Percentiles rank a stretch among this genome's conserved stretches.
These are phyloP conservation scores for Bipolaris bicolor DNA, from an alignment of 2,329 filamentous ascomycete species.

Conservation along the genomic window DNA sequence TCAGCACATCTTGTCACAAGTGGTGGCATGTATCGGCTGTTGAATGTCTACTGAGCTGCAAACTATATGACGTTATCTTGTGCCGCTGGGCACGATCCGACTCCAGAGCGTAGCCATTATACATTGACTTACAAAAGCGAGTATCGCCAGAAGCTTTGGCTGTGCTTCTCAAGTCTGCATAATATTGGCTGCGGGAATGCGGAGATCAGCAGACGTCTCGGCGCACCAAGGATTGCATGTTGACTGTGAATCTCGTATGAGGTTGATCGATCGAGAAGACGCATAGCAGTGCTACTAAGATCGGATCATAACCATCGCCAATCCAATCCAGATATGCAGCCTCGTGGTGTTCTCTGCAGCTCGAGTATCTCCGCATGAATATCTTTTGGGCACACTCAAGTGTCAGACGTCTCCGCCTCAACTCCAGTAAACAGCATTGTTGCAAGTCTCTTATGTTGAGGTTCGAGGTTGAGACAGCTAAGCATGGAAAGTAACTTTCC, in stretches of 20 bases:
- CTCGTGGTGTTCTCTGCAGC: background rate
- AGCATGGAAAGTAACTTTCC: background rate
- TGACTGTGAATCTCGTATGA: background rate
- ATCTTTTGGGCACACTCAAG: background rate
- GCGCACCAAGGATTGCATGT: background rate
- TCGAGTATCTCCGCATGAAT: background rate
- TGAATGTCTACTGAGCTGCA: background rate
- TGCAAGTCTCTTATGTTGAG: background rate
- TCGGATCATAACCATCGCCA: background rate
- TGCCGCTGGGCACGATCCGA: background rate
- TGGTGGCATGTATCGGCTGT: background rate
- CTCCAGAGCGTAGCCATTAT: background rate
- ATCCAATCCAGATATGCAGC: background rate
- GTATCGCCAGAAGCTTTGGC: background rate
- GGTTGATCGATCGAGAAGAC: constrained; percentile 2
- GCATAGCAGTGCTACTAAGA: background rate
- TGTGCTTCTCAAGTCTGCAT: background rate
- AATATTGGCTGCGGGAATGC: constrained; percentile 1
- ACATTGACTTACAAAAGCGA: background rate
- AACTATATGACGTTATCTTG: background rate
- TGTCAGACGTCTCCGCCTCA: background rate
- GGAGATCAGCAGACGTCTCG: background rate
- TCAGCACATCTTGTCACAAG: background rate
- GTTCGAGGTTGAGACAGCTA: background rate
- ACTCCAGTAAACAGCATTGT: background rate